Evolutionary conservation across 2,329 filamentous ascomycete genomes (phyloP).

Genomic region (Penicillium aurantiogriseum): DNA sequence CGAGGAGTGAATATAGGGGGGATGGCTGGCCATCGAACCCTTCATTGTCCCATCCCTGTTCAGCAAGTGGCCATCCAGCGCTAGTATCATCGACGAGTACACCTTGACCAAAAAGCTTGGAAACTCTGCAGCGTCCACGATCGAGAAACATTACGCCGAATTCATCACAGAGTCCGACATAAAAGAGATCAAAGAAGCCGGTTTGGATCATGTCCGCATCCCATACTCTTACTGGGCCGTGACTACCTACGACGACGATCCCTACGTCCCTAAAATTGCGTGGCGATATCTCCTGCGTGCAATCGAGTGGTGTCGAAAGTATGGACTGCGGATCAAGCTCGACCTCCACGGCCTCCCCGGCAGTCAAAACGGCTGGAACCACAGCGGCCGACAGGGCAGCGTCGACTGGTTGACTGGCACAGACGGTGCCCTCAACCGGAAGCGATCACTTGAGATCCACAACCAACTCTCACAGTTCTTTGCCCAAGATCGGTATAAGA

Average conservation of each 20-base stretch:
- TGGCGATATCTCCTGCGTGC: slow-evolving; percentile 92
- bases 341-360: slow-evolving; percentile 91
- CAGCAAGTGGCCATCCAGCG: slow-evolving; percentile 59
- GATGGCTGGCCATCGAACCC: slow-evolving; percentile 90
- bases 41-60: slow-evolving; percentile 96
- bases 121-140: slow-evolving; percentile 58
- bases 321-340: slow-evolving; percentile 87
- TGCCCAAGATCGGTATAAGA: slow-evolving; percentile 85
- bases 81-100: slow-evolving; percentile 80
- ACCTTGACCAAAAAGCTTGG: slow-evolving; percentile 73
- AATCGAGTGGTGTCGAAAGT: slow-evolving; percentile 91
- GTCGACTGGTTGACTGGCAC: slow-evolving; percentile 93
- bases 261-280: slow-evolving; percentile 79
- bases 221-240: slow-evolving; percentile 96
- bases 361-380: slow-evolving; percentile 97
- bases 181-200: slow-evolving; percentile 77
- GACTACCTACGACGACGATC: slow-evolving; percentile 77
- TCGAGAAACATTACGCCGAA: slow-evolving; percentile 89
- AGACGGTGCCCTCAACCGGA: slow-evolving; percentile 71
- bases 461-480: slow-evolving; percentile 88
- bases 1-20: slow-evolving; percentile 86
- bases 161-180: slow-evolving; percentile 87
- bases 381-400: slow-evolving; percentile 76
- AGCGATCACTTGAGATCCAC: slow-evolving; percentile 84
- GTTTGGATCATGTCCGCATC: slow-evolving; percentile 95